A percentile compares a stretch with the other conserved stretches of the same genome.
phyloP scores from a whole-genome alignment of 2,329 filamentous ascomycete species.

The Paraphoma sp. region DNA sequence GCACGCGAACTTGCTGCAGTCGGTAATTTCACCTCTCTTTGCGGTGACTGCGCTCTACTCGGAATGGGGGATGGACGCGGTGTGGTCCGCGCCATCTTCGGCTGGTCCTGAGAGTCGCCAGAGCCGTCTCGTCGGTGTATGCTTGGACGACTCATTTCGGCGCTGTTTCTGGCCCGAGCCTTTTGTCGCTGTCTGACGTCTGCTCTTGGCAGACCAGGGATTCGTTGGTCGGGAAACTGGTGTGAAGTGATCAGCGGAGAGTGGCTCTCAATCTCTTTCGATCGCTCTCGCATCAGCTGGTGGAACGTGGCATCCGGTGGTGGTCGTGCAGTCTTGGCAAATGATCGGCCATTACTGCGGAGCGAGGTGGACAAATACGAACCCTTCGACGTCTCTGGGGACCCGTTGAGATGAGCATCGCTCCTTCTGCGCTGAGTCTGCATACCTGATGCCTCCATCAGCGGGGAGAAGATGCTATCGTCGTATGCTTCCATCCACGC shows the following conservation, averaged over 20 bases:
- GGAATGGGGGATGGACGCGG: slow-evolving; percentile 35
- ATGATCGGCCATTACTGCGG: slow-evolving; percentile 28
- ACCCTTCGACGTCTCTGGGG: slow-evolving; percentile 26
- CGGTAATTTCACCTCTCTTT: slow-evolving; percentile 26
- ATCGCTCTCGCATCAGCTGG: slow-evolving; percentile 28
- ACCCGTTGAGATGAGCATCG: slow-evolving; percentile 10
- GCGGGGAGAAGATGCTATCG: slow-evolving; percentile 38
- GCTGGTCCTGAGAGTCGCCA: slow-evolving; percentile 31
- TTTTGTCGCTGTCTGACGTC: slow-evolving; percentile 42
- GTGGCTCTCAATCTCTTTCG: slow-evolving; percentile 22
- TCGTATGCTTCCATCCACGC: slow-evolving; percentile 51
- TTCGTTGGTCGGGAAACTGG: slow-evolving; percentile 15
- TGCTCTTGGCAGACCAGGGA: slow-evolving; percentile 30
- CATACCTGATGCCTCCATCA: slow-evolving; percentile 16
- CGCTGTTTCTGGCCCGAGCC: slow-evolving; percentile 13
- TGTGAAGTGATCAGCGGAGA: slow-evolving; percentile 27
- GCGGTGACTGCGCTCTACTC: slow-evolving; percentile 40
- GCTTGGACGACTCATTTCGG: slow-evolving; percentile 15
- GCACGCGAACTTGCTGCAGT: slow-evolving; percentile 10
- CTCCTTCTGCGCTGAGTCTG: slow-evolving; percentile 8
- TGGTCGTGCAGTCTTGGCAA: slow-evolving; percentile 30
- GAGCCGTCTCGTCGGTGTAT: slow-evolving; percentile 32
- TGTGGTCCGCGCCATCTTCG: slow-evolving; percentile 22
- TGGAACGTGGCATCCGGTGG: slow-evolving; percentile 31
- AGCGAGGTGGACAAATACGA: slow-evolving; percentile 40